Evolutionary conservation across 306 rosid genomes (phyloP).

Genomic region (Vigna trinervia): DNA sequence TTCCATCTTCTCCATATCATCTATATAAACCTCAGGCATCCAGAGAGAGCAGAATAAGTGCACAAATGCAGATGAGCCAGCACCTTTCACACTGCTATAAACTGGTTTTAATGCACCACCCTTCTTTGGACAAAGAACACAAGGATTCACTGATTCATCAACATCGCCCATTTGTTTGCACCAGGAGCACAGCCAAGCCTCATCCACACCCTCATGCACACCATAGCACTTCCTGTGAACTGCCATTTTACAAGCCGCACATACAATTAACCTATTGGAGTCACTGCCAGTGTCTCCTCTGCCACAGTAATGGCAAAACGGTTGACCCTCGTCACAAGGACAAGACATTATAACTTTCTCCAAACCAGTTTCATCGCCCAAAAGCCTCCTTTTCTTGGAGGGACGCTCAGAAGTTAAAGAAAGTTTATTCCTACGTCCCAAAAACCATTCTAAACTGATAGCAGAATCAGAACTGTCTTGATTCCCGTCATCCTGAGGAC

Average conservation of each 20-base stretch:
- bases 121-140: conserved; percentile 90
- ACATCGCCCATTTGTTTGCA: conserved; percentile 63
- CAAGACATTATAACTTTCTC: conserved; percentile 65
- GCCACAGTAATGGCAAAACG: conserved; percentile 81
- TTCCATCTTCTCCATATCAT: conserved; percentile 80
- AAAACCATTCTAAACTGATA: conserved; percentile 74
- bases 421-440: conserved; percentile 80
- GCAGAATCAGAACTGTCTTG: conserved; percentile 38
- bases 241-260: conserved; percentile 72
- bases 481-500: conserved; percentile 49
- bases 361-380: conserved; percentile 85
- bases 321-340: conserved; percentile 65
- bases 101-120: conserved; percentile 93
- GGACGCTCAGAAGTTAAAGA: conserved; percentile 83
- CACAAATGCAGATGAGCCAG: conserved; percentile 60
- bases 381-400: conserved; percentile 86
- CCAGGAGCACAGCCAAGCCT: conserved; percentile 89
- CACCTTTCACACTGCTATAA: conserved; percentile 45
- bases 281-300: conserved; percentile 55
- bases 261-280: conserved; percentile 63
- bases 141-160: conserved; percentile 59
- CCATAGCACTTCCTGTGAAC: conserved; percentile 94
- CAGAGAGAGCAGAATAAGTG: conserved; percentile 93
- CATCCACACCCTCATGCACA: conserved; percentile 54
- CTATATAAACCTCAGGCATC: conserved; percentile 90